Evolutionary conservation across 352 stramenopile species (phyloP), one percentile per base, ranked within the genome.

Genomic region (Aphanomyces stellatus): DNA sequence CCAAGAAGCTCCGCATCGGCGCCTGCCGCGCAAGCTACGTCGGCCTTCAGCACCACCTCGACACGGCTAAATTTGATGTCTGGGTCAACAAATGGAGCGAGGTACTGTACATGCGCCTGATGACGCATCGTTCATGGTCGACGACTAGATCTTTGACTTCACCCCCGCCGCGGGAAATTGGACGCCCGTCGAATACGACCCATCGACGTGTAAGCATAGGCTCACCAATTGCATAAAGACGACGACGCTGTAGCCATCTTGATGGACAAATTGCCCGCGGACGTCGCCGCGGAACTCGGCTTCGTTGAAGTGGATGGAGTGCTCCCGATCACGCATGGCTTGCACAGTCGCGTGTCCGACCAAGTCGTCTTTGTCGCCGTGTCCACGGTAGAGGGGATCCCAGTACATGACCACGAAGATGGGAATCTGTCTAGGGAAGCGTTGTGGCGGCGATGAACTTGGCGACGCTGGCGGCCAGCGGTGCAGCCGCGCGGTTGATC

Each of bases 21-120:
- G 88, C 79, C 51, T 90, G 87, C 66, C 74, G 78, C 10, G 48
- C 88, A 4, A 74, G 77, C 4, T 90, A 90, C 70, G 88, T 90
- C 63, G 87, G 76, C 2, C 61, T 92, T 55, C 76, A 87, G 62
- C 77, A 88, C 46, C 80, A 92, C 31, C 75, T 90, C 49, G 77
- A 80, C 17, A 69, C 73, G 40, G 74, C 79, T 71, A 85, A 85
- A 25, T 87, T 92, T 69, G 88, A 79, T 0, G 72, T 86, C 28
- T 92, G 84, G 80, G 87, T 88, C 74, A 92, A 90, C 74, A 79
- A 81, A 28, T 92, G 84, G 81, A 90, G 81, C 57, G 84, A 92
- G 79, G 83, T 90, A 2, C n/a, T 2, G 37, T 46, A n/a, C 11
- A 46, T 46, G 13, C 37, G 37, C 11, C 37, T n/a, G 37, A 11